Percentiles rank a stretch among this genome's conserved stretches.
These are phyloP conservation scores for Candida easanensis DNA, from an alignment of 805 yeast genomes.

Conservation along the genomic window DNA sequence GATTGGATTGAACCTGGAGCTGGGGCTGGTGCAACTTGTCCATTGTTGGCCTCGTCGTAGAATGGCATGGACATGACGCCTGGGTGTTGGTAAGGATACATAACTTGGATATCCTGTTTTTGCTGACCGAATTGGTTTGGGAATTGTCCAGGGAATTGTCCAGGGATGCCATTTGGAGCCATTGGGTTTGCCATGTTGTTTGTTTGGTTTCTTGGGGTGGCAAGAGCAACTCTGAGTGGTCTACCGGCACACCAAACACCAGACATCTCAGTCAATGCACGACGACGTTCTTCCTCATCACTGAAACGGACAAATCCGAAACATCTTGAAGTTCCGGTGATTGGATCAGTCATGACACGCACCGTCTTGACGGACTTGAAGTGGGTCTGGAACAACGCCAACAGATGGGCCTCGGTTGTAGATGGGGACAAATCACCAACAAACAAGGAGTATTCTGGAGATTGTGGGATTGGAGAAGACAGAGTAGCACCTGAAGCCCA, in stretches of 20 bases:
- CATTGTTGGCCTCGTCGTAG: constrained; percentile 15
- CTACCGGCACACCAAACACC: constrained; percentile 81
- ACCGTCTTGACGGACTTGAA: constrained; percentile 73
- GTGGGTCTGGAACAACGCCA: constrained; percentile 66
- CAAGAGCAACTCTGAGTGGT: constrained; percentile 72
- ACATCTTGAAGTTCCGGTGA: constrained; percentile 72
- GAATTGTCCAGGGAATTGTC: constrained; percentile 4
- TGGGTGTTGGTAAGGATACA: constrained; percentile 24
- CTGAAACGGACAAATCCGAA: constrained; percentile 80
- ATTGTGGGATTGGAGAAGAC: constrained; percentile 63
- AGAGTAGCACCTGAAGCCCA: constrained; percentile 87
- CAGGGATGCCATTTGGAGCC: constrained; percentile 3
- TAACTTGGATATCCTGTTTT: constrained; percentile 20
- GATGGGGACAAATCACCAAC: constrained; percentile 82
- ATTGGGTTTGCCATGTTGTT: neutral
- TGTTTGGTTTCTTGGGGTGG: constrained; percentile 61
- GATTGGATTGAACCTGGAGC: constrained; percentile 10
- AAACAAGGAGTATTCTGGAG: constrained; percentile 74
- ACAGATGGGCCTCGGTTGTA: constrained; percentile 75
- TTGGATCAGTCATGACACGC: constrained; percentile 83
- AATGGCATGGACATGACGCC: constrained; percentile 18
- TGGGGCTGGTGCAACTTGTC: constrained; percentile 9
- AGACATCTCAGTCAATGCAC: constrained; percentile 72
- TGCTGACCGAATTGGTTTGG: constrained; percentile 20
- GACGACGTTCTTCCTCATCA: constrained; percentile 62